These are phyloP conservation scores for Neofusicoccum umdonicola DNA, from an alignment of 2,329 filamentous ascomycete species.

Conservation along the genomic window DNA sequence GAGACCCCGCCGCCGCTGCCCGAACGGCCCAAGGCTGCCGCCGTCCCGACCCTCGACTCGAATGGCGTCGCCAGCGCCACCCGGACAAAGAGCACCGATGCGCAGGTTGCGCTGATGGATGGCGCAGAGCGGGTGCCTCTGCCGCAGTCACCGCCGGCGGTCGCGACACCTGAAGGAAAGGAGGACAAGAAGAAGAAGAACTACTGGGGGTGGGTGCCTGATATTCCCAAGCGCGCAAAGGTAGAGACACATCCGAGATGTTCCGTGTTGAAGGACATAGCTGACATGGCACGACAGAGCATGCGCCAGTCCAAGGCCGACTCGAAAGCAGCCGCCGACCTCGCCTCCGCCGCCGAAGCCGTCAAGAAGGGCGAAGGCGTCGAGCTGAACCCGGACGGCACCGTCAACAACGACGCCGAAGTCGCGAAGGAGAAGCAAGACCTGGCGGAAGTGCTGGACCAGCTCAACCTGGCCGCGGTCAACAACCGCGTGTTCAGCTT, in stretches of 20 bases:
- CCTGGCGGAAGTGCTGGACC: slow-evolving; percentile 74
- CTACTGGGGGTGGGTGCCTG: slow-evolving; percentile 14
- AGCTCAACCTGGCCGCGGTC: slow-evolving; percentile 76
- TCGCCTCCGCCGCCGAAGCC: slow-evolving; percentile 33
- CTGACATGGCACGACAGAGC: slow-evolving; percentile 14
- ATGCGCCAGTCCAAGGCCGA: slow-evolving; percentile 37
- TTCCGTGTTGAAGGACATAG: too few species aligned
- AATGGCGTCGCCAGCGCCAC: slow-evolving; percentile 25
- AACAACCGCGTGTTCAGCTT: slow-evolving; percentile 85
- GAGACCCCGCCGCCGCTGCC: slow-evolving; percentile 45
- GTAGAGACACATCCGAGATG: not conserved
- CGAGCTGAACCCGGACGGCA: slow-evolving; percentile 32
- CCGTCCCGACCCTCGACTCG: slow-evolving; percentile 22
- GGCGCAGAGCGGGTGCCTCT: slow-evolving; percentile 50
- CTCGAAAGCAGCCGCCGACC: slow-evolving; percentile 32
- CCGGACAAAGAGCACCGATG: slow-evolving; percentile 40
- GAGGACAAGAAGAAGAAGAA: slow-evolving; percentile 31
- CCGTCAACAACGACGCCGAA: slow-evolving; percentile 35
- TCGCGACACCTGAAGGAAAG: slow-evolving; percentile 27
- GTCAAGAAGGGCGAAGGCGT: slow-evolving; percentile 30
- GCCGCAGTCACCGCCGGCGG: slow-evolving; percentile 50
- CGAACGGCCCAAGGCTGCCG: slow-evolving; percentile 31
- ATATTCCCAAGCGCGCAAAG: slow-evolving; percentile 16
- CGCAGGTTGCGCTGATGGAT: slow-evolving; percentile 45
- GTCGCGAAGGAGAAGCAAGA: slow-evolving; percentile 64